Base-by-base conservation (phyloP, 2,329 filamentous ascomycete genomes). In the Byssoonygena ceratinophila region DNA sequence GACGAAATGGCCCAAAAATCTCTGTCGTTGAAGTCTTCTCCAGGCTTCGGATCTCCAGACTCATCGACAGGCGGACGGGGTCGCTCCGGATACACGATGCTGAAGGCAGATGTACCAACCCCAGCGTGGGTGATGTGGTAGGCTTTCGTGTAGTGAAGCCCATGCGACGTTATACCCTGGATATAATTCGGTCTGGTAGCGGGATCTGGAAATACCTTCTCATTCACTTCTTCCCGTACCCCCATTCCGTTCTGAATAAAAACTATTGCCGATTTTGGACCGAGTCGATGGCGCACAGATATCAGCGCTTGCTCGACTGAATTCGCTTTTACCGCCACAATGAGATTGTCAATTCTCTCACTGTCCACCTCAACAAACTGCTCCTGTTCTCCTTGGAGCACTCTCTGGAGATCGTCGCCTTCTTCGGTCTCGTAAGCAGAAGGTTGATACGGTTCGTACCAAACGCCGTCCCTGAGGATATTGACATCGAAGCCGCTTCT, bases 161-260 rank as follows among this genome's bases (percentile, higher is more conserved):
- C 79, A 60, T 84, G 82, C 7, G 76, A 79, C 50, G 80, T 72
- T 57, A 83, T 74, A 7, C 86, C 87, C 25, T 89, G 67, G 54
- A 96, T 75, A 60, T 94, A 95, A 52, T 79, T 80, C 1, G 92
- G 92, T 23, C 85, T 77, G 0, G 71, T 73, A 0, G 69, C 65
- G 0, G 78, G 74, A 55, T 90, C 78, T 0, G 79, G 76, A 59
- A 95, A 96, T 25, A 94, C 66, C 9, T 76, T 67, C 31, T 76
- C 68, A 60, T 87, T 88, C 37, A 96, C 76, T 46, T 82, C 77
- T 46, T 97, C 89, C n/a, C 88, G 74, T 1, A 88, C 73, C 0
- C 92, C 91, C 67, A 97, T 79, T 0, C 90, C 88, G 57, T 91
- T 86, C 53, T 88, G 84, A 52, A 94, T 67, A 52, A 94, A 78